These are phyloP conservation scores for Vitis vinifera DNA, from an alignment of 164 flowering plant species.

Conservation along the genomic window DNA sequence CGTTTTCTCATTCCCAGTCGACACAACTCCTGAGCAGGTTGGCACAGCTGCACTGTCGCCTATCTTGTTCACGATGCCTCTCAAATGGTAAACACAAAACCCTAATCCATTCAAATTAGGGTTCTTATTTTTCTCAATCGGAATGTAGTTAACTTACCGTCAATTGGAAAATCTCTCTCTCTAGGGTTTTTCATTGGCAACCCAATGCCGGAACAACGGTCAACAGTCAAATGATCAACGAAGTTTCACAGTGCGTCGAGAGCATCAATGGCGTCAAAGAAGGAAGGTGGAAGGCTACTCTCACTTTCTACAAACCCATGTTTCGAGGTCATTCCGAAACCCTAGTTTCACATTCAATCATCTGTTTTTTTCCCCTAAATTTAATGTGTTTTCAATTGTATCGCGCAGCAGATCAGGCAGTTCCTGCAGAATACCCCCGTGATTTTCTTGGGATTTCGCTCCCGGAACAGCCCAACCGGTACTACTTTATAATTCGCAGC, in stretches of 20 bases:
- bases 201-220: slow-evolving; percentile 76
- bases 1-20: too few species aligned
- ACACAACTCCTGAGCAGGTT: too few species aligned
- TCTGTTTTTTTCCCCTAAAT: neutral
- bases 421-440: slow-evolving; percentile 45
- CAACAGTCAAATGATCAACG: slow-evolving; percentile 73
- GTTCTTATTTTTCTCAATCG: neutral
- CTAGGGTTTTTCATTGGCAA: slow-evolving; percentile 91
- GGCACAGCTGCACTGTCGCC: too few species aligned
- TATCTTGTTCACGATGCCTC: slow-evolving; percentile 22
- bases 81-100: slow-evolving; percentile 35
- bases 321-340: slow-evolving; percentile 39
- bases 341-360: neutral
- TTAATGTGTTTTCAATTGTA: neutral
- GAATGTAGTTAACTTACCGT: neutral
- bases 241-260: slow-evolving; percentile 79
- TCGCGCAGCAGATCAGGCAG: slow-evolving; percentile 37
- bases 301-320: slow-evolving; percentile 67
- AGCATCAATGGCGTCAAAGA: slow-evolving; percentile 77
- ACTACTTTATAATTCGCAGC: slow-evolving; percentile 59
- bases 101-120: neutral
- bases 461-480: slow-evolving; percentile 77
- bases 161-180: neutral
- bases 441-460: slow-evolving; percentile 75
- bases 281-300: slow-evolving; percentile 82